These are phyloP conservation scores for Debaryomyces subglobosus DNA, from an alignment of 1,139 yeast species.

Conservation along the genomic window DNA sequence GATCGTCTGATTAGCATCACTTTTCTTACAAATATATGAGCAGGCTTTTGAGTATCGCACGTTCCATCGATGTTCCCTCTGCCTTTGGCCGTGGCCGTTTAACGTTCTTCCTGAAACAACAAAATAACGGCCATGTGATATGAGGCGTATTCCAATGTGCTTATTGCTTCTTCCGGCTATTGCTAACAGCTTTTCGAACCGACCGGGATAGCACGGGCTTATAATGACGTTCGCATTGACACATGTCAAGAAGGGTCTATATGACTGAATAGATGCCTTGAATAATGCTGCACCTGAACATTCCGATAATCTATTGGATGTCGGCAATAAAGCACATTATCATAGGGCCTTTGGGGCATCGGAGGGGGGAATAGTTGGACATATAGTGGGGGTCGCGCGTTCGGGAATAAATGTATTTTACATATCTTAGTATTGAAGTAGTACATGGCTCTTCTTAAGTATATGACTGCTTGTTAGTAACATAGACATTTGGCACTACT, in stretches of 20 bases:
- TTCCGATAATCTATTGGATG: neutral
- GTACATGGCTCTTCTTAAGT: neutral
- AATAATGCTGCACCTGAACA: neutral
- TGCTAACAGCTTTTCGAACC: neutral
- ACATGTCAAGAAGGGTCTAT: neutral
- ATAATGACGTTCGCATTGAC: neutral
- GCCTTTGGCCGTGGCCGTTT: neutral
- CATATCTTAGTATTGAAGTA: neutral
- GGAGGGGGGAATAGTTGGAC: neutral
- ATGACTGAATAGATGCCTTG: neutral
- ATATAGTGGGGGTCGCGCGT: conserved; percentile 1
- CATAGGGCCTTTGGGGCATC: neutral
- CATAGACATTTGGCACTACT: neutral
- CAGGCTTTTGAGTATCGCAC: neutral
- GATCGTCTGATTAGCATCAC: neutral
- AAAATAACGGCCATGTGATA: neutral
- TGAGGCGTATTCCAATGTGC: neutral
- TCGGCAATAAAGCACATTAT: neutral
- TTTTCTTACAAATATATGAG: neutral
- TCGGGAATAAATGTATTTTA: neutral
- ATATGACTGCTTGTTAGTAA: neutral
- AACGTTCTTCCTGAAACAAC: neutral
- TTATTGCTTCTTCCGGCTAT: neutral
- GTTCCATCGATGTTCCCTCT: neutral
- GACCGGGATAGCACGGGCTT: neutral